Conservation (phyloP, 257 asterid genomes). For the Solanum etuberosum region DNA sequence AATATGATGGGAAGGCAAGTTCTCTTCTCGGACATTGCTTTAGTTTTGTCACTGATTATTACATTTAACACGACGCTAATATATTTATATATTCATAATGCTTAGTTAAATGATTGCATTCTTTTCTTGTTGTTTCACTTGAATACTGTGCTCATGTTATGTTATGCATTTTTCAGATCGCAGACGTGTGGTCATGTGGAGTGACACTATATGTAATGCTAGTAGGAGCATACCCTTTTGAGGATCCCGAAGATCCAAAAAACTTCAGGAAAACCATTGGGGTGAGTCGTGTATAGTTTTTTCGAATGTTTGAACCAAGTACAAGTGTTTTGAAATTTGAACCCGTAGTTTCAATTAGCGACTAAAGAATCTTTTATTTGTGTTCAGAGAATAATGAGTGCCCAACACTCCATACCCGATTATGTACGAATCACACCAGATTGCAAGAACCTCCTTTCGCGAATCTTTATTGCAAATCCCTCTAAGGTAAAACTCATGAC, state of each 20-base stretch:
- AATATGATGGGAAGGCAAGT: conserved; percentile 90
- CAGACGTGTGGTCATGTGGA: conserved; percentile 98
- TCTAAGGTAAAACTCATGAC: conserved; percentile 39
- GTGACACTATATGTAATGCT: conserved; percentile 93
- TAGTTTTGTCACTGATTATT: background rate
- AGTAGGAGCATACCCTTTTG: conserved; percentile 95
- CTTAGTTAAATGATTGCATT: background rate
- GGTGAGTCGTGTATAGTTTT: conserved; percentile 18
- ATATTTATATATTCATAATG: background rate
- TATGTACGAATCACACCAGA: conserved; percentile 86
- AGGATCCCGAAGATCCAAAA: conserved; percentile 88
- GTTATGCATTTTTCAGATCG: conserved; percentile 36
- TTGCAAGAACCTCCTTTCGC: conserved; percentile 85
- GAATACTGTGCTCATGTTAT: background rate
- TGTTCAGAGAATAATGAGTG: conserved; percentile 81
- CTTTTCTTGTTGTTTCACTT: background rate
- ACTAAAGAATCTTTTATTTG: background rate
- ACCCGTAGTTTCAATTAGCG: background rate
- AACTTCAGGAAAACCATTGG: conserved; percentile 86
- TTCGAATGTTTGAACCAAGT: background rate
- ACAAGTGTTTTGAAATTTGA: background rate
- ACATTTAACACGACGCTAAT: background rate
- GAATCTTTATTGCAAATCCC: conserved; percentile 71
- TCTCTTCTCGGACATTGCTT: background rate
- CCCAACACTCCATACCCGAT: conserved; percentile 80